Percentiles rank a stretch among this genome's conserved stretches.
Conservation (phyloP, 1,139 yeast species). For the Ogataea hybrid region DNA sequence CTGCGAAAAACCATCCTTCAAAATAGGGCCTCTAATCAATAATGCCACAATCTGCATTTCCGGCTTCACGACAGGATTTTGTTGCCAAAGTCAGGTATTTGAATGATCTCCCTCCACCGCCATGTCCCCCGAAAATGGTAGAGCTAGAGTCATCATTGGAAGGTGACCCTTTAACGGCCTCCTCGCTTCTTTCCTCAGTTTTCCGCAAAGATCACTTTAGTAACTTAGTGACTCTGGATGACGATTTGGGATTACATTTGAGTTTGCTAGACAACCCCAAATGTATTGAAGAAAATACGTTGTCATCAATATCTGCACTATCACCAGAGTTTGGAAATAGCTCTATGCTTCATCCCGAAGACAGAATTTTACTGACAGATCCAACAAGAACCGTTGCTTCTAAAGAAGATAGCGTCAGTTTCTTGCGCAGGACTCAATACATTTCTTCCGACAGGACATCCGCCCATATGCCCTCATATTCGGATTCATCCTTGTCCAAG, state of each 20-base stretch:
- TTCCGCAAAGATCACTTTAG: conserved; percentile 75
- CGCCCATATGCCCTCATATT: not conserved
- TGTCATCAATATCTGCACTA: too few relatives aligned
- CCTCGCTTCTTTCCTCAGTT: conserved; percentile 67
- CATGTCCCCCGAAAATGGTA: conserved; percentile 83
- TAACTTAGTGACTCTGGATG: conserved; percentile 61
- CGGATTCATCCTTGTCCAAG: not conserved
- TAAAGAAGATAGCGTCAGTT: conserved; percentile 59
- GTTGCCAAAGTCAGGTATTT: conserved; percentile 83
- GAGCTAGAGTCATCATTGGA: conserved; percentile 40
- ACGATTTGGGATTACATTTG: conserved; percentile 81
- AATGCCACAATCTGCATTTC: conserved; percentile 9
- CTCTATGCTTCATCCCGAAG: conserved; percentile 64
- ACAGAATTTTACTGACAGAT: conserved; percentile 73
- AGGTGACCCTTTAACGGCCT: conserved; percentile 41
- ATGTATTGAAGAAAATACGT: too few relatives aligned
- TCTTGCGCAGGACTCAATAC: conserved; percentile 92
- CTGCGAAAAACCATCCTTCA: too few relatives aligned
- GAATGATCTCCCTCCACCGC: conserved; percentile 91
- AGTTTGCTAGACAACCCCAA: too few relatives aligned
- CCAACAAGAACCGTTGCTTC: conserved; percentile 48
- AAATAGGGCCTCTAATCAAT: not conserved
- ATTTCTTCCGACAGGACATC: conserved; percentile 47
- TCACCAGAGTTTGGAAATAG: too few relatives aligned
- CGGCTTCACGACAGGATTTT: conserved; percentile 66